These are phyloP conservation scores for Scedosporium aurantiacum DNA, from an alignment of 2,329 filamentous ascomycete species.

Conservation along the genomic window DNA sequence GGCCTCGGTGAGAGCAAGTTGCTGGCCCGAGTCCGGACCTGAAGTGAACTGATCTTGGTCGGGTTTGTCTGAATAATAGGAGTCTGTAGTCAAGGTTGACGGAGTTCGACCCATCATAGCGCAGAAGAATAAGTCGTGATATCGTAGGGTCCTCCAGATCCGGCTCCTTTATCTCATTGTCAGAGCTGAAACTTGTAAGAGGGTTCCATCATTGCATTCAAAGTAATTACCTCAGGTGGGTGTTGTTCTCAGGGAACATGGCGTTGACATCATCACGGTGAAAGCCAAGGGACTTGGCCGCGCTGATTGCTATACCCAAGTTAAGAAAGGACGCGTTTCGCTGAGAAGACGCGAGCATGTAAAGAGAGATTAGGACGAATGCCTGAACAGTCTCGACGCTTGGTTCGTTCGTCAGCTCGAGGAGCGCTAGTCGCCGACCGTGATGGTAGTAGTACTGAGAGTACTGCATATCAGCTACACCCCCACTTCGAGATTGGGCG, in stretches of 20 bases:
- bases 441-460: constrained; percentile 1
- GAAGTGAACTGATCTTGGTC: neutral
- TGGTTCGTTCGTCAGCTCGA: neutral
- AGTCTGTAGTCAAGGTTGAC: neutral
- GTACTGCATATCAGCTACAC: neutral
- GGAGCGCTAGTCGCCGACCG: neutral
- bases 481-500: neutral
- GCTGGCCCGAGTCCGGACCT: neutral
- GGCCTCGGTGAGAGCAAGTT: neutral
- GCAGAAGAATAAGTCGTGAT: neutral
- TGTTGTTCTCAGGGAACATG: neutral
- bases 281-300: neutral
- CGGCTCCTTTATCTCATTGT: neutral
- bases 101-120: constrained; percentile 1
- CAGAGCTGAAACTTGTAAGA: neutral
- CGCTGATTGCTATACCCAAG: neutral
- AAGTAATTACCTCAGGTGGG: neutral
- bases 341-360: neutral
- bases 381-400: neutral
- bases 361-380: neutral
- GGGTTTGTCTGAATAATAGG: neutral
- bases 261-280: neutral
- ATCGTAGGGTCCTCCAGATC: neutral
- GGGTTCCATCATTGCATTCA: neutral
- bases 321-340: neutral